phyloP scores from a whole-genome alignment of 2,329 filamentous ascomycete genomes.

The Stachybotrys chartarum region DNA sequence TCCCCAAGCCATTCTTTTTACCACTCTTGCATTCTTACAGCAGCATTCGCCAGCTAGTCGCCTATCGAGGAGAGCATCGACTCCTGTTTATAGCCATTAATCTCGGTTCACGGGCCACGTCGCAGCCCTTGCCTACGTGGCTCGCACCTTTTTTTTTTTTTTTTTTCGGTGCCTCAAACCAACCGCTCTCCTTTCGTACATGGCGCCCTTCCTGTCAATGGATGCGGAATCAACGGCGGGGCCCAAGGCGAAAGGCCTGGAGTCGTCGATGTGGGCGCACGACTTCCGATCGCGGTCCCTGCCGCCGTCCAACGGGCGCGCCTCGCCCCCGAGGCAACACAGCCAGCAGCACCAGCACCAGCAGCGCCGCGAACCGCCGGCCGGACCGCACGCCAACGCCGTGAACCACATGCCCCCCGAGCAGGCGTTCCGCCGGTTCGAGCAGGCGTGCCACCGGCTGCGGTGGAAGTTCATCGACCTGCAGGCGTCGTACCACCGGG shows the following conservation, averaged over 20 bases:
- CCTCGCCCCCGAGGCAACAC: conserved; percentile 1
- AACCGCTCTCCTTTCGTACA: too few species aligned
- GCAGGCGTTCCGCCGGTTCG: conserved; percentile 48
- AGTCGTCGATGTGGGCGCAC: conserved; percentile 7
- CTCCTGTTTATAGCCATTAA: too few species aligned
- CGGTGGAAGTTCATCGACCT: conserved; percentile 59
- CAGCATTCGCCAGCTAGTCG: too few species aligned
- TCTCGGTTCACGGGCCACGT: too few species aligned
- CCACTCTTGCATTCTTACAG: too few species aligned
- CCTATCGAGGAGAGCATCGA: too few species aligned
- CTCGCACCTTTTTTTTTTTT: too few species aligned
- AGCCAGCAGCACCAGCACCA: conserved; percentile 3
- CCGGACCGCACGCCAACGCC: conserved; percentile 2
- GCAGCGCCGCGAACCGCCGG: conserved; percentile 6
- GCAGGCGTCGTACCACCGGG: conserved; percentile 46
- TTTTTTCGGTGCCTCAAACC: too few species aligned
- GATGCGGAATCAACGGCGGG: too few species aligned
- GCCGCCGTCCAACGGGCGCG: not conserved
- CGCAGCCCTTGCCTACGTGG: too few species aligned
- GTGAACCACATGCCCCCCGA: conserved; percentile 16
- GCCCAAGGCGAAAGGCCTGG: conserved; percentile 1
- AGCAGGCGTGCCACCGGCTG: conserved; percentile 52
- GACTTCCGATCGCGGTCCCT: not conserved
- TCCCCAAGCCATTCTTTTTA: too few species aligned
- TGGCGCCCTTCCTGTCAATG: too few species aligned